These are phyloP conservation scores for Phanerodontia chrysosporium DNA, from an alignment of 768 basidiomycete genomes.

Conservation along the genomic window DNA sequence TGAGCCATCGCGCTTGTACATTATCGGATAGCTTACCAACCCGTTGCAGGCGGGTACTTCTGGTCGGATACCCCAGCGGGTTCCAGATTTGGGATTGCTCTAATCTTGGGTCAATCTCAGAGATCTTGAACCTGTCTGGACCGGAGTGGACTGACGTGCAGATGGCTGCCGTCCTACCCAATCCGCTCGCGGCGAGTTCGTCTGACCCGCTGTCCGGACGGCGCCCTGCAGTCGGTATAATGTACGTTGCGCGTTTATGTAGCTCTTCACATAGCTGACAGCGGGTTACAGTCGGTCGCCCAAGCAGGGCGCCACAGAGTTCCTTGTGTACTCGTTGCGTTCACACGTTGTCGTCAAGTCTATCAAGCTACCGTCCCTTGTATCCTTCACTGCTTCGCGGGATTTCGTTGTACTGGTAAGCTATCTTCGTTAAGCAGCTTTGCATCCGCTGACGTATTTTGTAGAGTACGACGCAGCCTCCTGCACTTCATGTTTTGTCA, in stretches of 20 bases:
- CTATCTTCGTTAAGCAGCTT: constrained; percentile 7
- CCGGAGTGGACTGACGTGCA: constrained; percentile 31
- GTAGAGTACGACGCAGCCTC: constrained; percentile 56
- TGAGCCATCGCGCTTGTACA: too few species aligned
- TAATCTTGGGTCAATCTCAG: constrained; percentile 44
- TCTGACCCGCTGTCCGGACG: constrained; percentile 29
- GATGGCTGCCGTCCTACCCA: constrained; percentile 39
- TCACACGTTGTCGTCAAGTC: constrained; percentile 49
- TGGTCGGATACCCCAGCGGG: constrained; percentile 49
- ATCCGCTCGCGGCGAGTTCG: not conserved
- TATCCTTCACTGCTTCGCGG: constrained; percentile 42
- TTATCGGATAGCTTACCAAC: too few species aligned
- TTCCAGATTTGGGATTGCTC: constrained; percentile 64
- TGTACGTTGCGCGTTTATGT: constrained; percentile 23
- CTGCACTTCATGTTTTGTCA: constrained; percentile 53
- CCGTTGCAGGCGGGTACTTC: constrained; percentile 38
- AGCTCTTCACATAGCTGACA: not conserved
- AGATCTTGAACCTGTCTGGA: constrained; percentile 48
- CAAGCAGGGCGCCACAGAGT: constrained; percentile 19
- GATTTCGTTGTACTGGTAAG: constrained; percentile 58
- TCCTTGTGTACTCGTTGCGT: constrained; percentile 43
- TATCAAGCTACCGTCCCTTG: constrained; percentile 37
- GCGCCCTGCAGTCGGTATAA: constrained; percentile 32
- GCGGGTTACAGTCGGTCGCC: constrained; percentile 13
- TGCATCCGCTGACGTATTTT: not conserved